Evolutionary conservation across 176 grass and related monocot genomes (phyloP).

Genomic region (Avena atlantica): DNA sequence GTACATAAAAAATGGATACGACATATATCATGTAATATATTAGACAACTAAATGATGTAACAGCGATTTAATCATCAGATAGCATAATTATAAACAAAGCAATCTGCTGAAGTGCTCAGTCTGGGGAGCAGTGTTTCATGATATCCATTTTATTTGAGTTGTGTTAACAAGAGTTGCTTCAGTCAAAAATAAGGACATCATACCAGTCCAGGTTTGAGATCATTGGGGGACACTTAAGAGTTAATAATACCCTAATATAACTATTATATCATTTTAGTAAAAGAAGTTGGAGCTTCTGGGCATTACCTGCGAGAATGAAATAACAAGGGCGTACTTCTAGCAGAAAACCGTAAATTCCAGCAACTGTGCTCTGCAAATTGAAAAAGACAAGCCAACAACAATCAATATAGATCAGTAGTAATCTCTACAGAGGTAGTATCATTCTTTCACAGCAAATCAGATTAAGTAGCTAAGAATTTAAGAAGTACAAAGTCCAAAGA

Average conservation of each 20-base stretch:
- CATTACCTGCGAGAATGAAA: conserved; percentile 37
- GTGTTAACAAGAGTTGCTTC: neutral
- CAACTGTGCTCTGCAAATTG: conserved; percentile 29
- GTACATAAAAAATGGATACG: neutral
- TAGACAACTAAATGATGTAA: neutral
- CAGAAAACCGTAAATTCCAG: conserved; percentile 17
- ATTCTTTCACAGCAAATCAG: neutral
- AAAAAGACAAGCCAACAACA: conserved; percentile 29
- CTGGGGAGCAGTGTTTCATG: neutral
- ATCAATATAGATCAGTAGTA: conserved; percentile 3
- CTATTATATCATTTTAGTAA: neutral
- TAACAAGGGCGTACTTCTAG: conserved; percentile 1
- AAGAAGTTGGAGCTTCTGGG: conserved; percentile 13
- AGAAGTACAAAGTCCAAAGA: neutral
- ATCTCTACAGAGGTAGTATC: neutral
- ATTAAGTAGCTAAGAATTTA: neutral
- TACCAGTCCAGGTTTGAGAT: neutral
- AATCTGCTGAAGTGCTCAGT: neutral
- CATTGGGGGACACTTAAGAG: neutral
- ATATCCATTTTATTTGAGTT: neutral
- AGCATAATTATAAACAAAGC: neutral
- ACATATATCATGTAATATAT: neutral
- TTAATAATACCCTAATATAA: conserved; percentile 4
- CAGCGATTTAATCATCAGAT: neutral
- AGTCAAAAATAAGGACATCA: neutral